Base-by-base conservation (phyloP, 768 basidiomycete species). In the Russula sp. region DNA sequence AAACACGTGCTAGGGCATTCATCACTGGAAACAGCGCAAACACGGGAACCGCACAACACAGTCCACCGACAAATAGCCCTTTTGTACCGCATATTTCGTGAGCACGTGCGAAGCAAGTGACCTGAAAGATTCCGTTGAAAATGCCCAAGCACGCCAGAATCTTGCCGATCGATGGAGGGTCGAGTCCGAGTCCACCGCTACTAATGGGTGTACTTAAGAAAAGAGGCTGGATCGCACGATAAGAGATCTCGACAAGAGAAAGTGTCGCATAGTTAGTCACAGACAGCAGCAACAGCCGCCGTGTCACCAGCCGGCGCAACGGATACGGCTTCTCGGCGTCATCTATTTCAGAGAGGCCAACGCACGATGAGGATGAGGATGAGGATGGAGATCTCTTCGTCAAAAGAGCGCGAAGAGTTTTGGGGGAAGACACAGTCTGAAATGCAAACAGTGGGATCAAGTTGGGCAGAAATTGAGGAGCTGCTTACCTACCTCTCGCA, bases 121-220 rank as follows among this genome's bases (percentile, higher is more conserved):
- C 75, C 71, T 89, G 87, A 71, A 88, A 79, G 22, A 83, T 26
- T 6, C 88, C 90, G 67, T 87, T 88, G 61, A 84, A 70, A 34
- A 88, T 70, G 1, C 89, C 90, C 69, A 80, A 85, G 7, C 76
- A 59, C 6, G 86, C 82, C 26, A 90, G 76, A 63, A 89, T 80
- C 42, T 81, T 80, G 5, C 90, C 90, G 40, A 92, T 91, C 10
- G 71, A 73, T 5, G 82, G 76, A 5, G 90, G 88, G 24, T 81
- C 75, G 24, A 91, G 75, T 5, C 87, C 88, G 16, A 90, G 80
- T 0, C 90, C 90, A 36, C 89, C 90, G 16, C 84, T 77, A 24
- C 79, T 77, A 57, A 85, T 76, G 20, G 90, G 87, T 5, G 88
- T 90, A 20, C 88, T 83, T 53, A 84, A 78, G 74, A 89, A 91